These are phyloP conservation scores for Trichoderma atroviride DNA, from an alignment of 2,329 filamentous ascomycete species.

Conservation along the genomic window DNA sequence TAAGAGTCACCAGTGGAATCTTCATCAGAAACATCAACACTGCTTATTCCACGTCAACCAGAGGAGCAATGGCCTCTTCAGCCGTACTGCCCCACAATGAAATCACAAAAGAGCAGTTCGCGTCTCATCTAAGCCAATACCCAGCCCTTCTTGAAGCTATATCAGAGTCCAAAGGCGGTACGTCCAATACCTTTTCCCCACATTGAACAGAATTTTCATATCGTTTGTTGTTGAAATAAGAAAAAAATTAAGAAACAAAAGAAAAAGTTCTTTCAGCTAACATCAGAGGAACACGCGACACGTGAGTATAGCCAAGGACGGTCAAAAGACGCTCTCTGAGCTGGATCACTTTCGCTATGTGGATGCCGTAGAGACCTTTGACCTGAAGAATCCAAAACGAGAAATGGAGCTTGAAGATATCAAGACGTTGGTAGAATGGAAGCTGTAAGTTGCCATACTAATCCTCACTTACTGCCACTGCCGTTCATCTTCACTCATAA, in stretches of 20 bases:
- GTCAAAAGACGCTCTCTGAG: constrained; percentile 55
- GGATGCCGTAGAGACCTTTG: constrained; percentile 53
- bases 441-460: constrained; percentile 56
- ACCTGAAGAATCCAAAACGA: constrained; percentile 37
- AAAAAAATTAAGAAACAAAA: neutral
- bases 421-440: constrained; percentile 68
- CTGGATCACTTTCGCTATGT: constrained; percentile 64
- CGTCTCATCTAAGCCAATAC: constrained; percentile 43
- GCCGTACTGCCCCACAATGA: constrained; percentile 25
- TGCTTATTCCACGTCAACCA: neutral
- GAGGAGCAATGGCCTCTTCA: constrained; percentile 10
- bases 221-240: neutral
- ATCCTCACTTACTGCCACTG: neutral
- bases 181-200: constrained; percentile 14
- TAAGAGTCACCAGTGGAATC: neutral
- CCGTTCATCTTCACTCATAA: neutral
- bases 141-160: constrained; percentile 46
- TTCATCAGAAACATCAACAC: neutral
- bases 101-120: constrained; percentile 42
- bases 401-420: constrained; percentile 61
- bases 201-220: no score
- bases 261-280: neutral
- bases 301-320: constrained; percentile 46
- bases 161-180: constrained; percentile 51
- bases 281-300: neutral